A percentile compares a stretch with the other conserved stretches of the same genome.
phyloP scores from a whole-genome alignment of 495 filamentous ascomycete genomes.

The Tirmania nivea region DNA sequence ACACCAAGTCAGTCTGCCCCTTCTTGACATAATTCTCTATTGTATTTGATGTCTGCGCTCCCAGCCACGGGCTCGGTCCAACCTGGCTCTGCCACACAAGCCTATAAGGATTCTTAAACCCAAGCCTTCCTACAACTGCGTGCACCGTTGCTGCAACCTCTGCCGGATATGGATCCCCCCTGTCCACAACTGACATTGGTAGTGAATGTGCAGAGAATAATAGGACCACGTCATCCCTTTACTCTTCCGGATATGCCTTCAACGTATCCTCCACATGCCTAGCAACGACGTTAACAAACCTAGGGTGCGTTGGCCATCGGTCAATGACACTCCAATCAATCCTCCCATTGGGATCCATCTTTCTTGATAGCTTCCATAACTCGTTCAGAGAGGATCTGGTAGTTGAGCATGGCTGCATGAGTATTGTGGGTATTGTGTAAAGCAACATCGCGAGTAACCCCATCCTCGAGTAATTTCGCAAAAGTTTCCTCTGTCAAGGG shows the following conservation, averaged over 20 bases:
- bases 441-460: conserved; percentile 90
- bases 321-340: conserved; percentile 80
- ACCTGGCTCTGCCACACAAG: conserved; percentile 98
- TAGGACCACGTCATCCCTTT: conserved; percentile 46
- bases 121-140: conserved; percentile 79
- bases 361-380: conserved; percentile 84
- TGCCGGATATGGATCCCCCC: conserved; percentile 74
- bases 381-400: conserved; percentile 94
- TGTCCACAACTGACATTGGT: conserved; percentile 63
- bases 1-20: conserved; percentile 70
- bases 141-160: conserved; percentile 96
- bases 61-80: conserved; percentile 84
- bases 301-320: conserved; percentile 78
- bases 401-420: conserved; percentile 96
- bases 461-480: conserved; percentile 54
- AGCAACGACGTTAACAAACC: conserved; percentile 77
- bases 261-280: conserved; percentile 70
- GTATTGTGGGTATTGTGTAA: conserved; percentile 97
- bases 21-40: conserved; percentile 77
- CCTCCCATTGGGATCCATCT: conserved; percentile 54
- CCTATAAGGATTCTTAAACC: conserved; percentile 70
- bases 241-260: conserved; percentile 56
- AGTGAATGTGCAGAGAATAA: conserved; percentile 90
- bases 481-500: conserved; percentile 93
- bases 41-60: conserved; percentile 73